Evolutionary conservation across 257 asterid species (phyloP).

Genomic region (Solanum clarkiae): DNA sequence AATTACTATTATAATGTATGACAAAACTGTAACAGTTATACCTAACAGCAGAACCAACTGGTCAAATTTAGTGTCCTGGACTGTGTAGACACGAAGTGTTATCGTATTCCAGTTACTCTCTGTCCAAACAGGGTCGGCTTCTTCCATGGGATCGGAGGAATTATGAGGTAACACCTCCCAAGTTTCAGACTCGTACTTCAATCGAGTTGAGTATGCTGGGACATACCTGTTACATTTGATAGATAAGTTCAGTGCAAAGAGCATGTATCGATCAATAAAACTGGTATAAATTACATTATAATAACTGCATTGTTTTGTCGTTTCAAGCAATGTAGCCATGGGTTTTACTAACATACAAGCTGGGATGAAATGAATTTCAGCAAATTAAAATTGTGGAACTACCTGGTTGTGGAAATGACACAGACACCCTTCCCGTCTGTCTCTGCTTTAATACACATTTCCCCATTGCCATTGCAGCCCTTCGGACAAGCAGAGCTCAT

Average conservation of each 20-base stretch:
- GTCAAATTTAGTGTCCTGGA: conserved; percentile 50
- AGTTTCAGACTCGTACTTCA: conserved; percentile 46
- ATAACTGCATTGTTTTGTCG: not conserved
- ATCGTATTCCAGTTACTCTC: conserved; percentile 89
- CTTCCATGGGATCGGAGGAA: conserved; percentile 40
- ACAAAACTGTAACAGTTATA: conserved; percentile 38
- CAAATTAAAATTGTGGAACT: not conserved
- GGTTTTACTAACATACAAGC: not conserved
- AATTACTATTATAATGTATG: conserved; percentile 42
- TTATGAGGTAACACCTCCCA: conserved; percentile 63
- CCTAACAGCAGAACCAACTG: conserved; percentile 51
- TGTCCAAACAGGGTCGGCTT: conserved; percentile 79
- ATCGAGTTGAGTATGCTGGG: conserved; percentile 89
- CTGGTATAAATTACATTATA: not conserved
- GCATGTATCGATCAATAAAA: not conserved
- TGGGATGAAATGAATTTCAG: not conserved
- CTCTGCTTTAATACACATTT: conserved; percentile 61
- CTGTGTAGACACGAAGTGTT: conserved; percentile 47
- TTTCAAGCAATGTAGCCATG: not conserved
- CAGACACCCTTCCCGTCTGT: conserved; percentile 69
- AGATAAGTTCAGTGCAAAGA: not conserved
- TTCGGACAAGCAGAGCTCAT: conserved; percentile 51
- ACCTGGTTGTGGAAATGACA: conserved; percentile 86
- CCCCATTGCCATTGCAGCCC: conserved; percentile 46
- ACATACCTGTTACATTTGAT: conserved; percentile 44